Conservation (phyloP, 1,284 basidiomycete genomes). For the Meripilus lineatus region DNA sequence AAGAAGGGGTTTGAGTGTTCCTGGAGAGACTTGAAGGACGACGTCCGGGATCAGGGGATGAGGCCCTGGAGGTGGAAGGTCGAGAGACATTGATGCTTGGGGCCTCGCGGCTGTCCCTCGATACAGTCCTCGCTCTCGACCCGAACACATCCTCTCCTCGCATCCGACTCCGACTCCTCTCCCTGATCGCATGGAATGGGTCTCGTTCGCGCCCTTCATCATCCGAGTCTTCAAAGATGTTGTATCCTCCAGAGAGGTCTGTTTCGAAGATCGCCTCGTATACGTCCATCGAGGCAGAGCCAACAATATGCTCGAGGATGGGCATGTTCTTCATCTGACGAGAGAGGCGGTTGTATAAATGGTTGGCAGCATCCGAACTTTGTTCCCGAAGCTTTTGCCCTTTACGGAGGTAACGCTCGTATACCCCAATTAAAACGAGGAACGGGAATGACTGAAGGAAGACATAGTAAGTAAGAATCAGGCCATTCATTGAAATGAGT, state of each 20-base stretch:
- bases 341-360: conserved; percentile 60
- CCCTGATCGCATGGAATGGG: conserved; percentile 32
- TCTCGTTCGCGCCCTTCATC: conserved; percentile 36
- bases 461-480: conserved; percentile 1
- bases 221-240: conserved; percentile 41
- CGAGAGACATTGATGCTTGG: conserved; percentile 7
- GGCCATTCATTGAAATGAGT: conserved; percentile 6
- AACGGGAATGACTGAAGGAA: conserved; percentile 66
- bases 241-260: conserved; percentile 39
- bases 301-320: conserved; percentile 65
- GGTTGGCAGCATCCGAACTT: conserved; percentile 46
- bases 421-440: conserved; percentile 71
- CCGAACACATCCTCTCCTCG: too few relatives aligned
- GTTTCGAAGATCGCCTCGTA: conserved; percentile 77
- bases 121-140: conserved; percentile 23
- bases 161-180: too few relatives aligned
- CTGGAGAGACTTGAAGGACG: conserved; percentile 12
- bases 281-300: conserved; percentile 56
- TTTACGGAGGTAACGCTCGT: conserved; percentile 68
- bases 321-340: conserved; percentile 68
- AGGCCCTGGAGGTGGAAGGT: conserved; percentile 4
- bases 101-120: conserved; percentile 34
- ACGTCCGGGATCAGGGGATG: conserved; percentile 9
- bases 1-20: conserved; percentile 9
- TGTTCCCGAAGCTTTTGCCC: conserved; percentile 45